phyloP scores from a whole-genome alignment of 139 green algal species.

The Micractinium conductrix region DNA sequence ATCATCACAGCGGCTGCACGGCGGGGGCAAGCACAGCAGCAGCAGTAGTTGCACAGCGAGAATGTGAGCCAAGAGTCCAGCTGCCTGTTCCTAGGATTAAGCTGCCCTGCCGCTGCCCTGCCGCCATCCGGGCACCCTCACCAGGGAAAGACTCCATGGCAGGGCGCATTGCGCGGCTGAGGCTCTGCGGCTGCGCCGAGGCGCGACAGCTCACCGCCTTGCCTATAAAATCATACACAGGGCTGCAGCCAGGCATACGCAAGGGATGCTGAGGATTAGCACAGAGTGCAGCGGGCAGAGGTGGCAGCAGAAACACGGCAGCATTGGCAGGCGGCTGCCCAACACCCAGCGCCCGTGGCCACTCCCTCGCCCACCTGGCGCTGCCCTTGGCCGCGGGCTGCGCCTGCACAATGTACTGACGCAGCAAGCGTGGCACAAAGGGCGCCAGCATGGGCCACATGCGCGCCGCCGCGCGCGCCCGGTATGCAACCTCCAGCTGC shows the following conservation, averaged over 20 bases:
- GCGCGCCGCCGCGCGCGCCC: background rate
- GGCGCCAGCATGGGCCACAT: slow-evolving; percentile 55
- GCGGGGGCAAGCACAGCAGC: background rate
- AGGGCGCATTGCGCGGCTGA: slow-evolving; percentile 39
- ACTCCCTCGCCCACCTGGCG: background rate
- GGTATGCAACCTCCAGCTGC: slow-evolving; percentile 8
- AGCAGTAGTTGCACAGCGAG: too few relatives aligned
- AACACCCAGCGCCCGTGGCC: background rate
- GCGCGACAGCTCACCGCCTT: background rate
- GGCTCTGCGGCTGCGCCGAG: background rate
- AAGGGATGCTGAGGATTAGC: too few relatives aligned
- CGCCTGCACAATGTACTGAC: slow-evolving; percentile 48
- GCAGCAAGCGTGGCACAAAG: slow-evolving; percentile 72
- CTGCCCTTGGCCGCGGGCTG: background rate
- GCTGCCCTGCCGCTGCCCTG: too few relatives aligned
- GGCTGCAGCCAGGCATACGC: slow-evolving; percentile 1
- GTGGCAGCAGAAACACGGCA: too few relatives aligned
- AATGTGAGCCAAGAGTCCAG: too few relatives aligned
- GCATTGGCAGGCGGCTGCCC: too few relatives aligned
- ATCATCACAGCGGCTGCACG: slow-evolving; percentile 71
- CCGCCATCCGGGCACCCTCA: too few relatives aligned
- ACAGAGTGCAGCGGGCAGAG: too few relatives aligned
- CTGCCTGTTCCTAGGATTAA: too few relatives aligned
- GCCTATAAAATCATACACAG: background rate
- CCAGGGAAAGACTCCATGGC: slow-evolving; percentile 59